Evolutionary conservation across 176 grass and related monocot genomes (phyloP).

Genomic region (Areca catechu): DNA sequence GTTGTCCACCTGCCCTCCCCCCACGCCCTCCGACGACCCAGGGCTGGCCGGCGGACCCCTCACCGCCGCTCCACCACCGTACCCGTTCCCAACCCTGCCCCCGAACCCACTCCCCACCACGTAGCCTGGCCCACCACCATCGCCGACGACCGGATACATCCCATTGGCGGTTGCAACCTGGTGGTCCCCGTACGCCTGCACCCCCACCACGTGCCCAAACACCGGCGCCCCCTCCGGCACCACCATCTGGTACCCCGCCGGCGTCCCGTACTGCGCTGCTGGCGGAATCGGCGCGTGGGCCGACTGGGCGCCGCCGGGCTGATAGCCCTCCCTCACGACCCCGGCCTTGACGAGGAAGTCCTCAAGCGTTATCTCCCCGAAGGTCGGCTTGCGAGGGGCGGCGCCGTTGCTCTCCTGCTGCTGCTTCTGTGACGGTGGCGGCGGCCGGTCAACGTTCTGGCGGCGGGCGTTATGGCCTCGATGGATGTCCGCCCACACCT

Average conservation of each 20-base stretch:
- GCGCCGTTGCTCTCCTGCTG: constrained; percentile 17
- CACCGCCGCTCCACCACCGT: constrained; percentile 11
- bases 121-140: background rate
- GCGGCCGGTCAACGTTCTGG: constrained; percentile 13
- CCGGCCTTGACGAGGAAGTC: constrained; percentile 83
- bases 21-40: constrained; percentile 40
- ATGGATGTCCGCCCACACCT: constrained; percentile 82
- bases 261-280: constrained; percentile 11
- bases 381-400: constrained; percentile 32
- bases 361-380: constrained; percentile 93
- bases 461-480: background rate
- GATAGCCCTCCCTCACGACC: constrained; percentile 38
- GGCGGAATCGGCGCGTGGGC: background rate
- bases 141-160: no score
- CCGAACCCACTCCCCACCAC: constrained; percentile 5
- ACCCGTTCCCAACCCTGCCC: constrained; percentile 32
- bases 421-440: constrained; percentile 4
- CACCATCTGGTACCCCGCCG: constrained; percentile 22
- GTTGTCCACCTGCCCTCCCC: constrained; percentile 35
- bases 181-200: constrained; percentile 17
- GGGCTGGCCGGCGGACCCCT: constrained; percentile 27
- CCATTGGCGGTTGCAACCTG: constrained; percentile 14
- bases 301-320: background rate
- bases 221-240: background rate
- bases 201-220: background rate